Base-by-base conservation (phyloP, 2,329 filamentous ascomycete genomes). In the Nannizziopsis barbatae region DNA sequence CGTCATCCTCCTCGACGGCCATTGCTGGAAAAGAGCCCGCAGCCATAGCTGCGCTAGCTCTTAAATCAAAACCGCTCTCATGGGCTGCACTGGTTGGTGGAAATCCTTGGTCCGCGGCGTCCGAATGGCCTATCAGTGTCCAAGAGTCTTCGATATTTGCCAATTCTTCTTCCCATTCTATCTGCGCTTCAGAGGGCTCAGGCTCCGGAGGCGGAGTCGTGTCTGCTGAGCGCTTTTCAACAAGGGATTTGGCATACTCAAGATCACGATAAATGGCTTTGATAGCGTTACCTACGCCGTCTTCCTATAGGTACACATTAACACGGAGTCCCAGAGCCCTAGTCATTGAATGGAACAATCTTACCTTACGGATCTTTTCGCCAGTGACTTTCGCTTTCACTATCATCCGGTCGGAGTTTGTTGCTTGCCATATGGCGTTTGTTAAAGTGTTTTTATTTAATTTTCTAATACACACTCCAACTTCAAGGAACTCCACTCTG, bases 261-360 rank as follows among this genome's bases (percentile, higher is more conserved):
- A 96, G 75, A 63, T 96, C 90, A 37, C 92, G 84, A 63, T 96
- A 98, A 49, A 98, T 86, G 52, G 81, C 85, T 65, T 95, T 86
- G 53, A 96, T 92, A 5, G 90, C 92, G 4, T 76, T 84, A 42
- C 83, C 80, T n/a, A 95, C 88, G 32, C 92, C 92, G 55, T 87
- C 81, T 65, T 98, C 90, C 84, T 93, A 53, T 10, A 32, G 10
- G 6, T 41, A 42, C 35, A 49, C 42, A 48, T 27, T 27, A 27
- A 27, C 7, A n/a, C n/a, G n/a, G 17, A 30, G 3, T 12, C 12
- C 5, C 12, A 22, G 8, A 42, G 9, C 9, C 18, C 37, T 15
- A 12, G n/a, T 20, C 27, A 35, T 17, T 2, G 10, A 8, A 20
- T 10, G 18, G 33, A 14, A 32, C 18, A 33, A 35, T 71, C 78